Evolutionary conservation across 768 basidiomycete species (phyloP), one percentile per base, ranked within the genome.

Genomic region (Lanmaoa rubissima): DNA sequence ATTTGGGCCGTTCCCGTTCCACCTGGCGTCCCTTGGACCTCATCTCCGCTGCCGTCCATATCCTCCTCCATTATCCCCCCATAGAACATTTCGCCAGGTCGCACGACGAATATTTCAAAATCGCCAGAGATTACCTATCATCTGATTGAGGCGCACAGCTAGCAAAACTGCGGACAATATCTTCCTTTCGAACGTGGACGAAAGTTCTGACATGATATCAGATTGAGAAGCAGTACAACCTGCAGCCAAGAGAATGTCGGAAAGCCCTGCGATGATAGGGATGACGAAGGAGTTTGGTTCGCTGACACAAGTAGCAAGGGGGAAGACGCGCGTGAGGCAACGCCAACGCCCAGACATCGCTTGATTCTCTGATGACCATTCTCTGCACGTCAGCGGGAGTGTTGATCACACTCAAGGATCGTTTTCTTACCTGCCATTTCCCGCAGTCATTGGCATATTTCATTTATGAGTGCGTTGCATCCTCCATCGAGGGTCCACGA

Each of bases 111-210:
- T 21, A 47, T 35, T 11, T 60, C 58, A n/a, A 61, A 60, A 49
- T 61, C 50, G 16, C 58, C 42, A 2, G 60, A 55, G 9, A 60
- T 13, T 5, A 61, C 35, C 24, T 8, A 61, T 39, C 53, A 60
- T 61, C 39, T 55, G 21, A 9, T 39, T 41, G 4, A 54, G 44
- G 10, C 17, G 34, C 13, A 32, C 53, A 4, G 60, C 50, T 19
- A 54, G 45, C 4, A 32, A 28, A 5, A 60, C 16, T 10, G 24
- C 21, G 7, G 36, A 31, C 1, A 31, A 19, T 21, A 60, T 28
- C 3, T 45, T 55, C 7, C 48, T 8, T 21, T n/a, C 42, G 17
- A 59, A 52, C 35, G 8, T 48, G 26, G 38, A 41, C 8, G 32
- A 36, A 16, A 61, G 9, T 19, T 49, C 12, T 1, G 46, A 48